Percentiles rank a stretch among this genome's conserved stretches.
Evolutionary conservation across 225 moss, liverwort and hornwort species (phyloP).

Genomic region (Bryoerythrophyllum caledonicum): DNA sequence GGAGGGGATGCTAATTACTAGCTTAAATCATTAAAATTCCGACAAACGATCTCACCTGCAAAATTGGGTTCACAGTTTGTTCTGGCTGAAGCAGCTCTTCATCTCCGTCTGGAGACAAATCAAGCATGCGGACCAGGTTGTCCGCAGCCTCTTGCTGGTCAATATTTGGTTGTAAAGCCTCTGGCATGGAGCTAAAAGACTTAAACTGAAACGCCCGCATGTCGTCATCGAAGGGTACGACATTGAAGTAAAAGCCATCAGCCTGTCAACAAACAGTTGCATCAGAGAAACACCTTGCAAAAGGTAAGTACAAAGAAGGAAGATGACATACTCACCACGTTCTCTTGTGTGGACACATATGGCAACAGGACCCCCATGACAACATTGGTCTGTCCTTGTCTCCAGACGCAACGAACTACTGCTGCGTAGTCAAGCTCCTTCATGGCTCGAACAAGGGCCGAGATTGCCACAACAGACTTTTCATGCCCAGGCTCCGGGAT

Average conservation of each 20-base stretch:
- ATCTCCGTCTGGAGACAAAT: slow-evolving; percentile 62
- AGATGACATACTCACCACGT: slow-evolving; percentile 59
- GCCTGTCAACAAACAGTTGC: slow-evolving; percentile 45
- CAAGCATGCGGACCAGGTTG: slow-evolving; percentile 75
- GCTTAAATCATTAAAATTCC: too few species aligned
- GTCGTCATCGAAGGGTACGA: slow-evolving; percentile 88
- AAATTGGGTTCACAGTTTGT: slow-evolving; percentile 77
- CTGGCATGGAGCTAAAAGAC: slow-evolving; percentile 67
- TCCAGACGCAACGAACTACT: slow-evolving; percentile 95
- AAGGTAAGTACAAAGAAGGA: slow-evolving; percentile 4
- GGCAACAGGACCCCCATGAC: slow-evolving; percentile 87
- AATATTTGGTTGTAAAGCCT: slow-evolving; percentile 62
- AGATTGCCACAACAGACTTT: slow-evolving; percentile 74
- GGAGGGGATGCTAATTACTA: background rate
- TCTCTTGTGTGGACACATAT: slow-evolving; percentile 59
- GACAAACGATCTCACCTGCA: slow-evolving; percentile 59
- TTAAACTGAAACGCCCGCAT: slow-evolving; percentile 74
- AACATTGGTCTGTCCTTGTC: slow-evolving; percentile 80
- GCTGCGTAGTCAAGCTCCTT: slow-evolving; percentile 67
- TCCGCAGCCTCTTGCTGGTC: slow-evolving; percentile 89
- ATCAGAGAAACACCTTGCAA: background rate
- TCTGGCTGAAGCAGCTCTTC: slow-evolving; percentile 84
- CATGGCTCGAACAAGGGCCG: slow-evolving; percentile 87
- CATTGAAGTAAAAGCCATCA: slow-evolving; percentile 95
- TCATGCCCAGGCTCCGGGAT: slow-evolving; percentile 88